Evolutionary conservation across 192 early-diverging fungal genomes (phyloP).

Genomic region (Glomus cerebriforme): DNA sequence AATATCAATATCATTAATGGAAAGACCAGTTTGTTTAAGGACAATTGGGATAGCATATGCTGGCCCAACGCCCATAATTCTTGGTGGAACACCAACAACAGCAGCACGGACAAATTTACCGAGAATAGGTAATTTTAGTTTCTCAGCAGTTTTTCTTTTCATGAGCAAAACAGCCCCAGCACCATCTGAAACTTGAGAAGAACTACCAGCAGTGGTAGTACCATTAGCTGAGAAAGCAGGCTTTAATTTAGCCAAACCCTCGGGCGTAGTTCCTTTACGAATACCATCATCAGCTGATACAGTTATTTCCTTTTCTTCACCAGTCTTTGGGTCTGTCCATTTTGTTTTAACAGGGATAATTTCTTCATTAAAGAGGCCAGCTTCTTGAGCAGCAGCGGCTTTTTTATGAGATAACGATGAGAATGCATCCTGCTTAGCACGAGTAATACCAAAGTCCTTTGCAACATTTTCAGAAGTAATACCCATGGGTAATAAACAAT

Average conservation of each 20-base stretch:
- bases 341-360: conserved; percentile 80
- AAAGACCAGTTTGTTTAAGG: conserved; percentile 77
- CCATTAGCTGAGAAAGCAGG: conserved; percentile 88
- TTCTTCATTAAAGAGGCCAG: conserved; percentile 89
- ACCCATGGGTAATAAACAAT: conserved; percentile 89
- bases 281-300: conserved; percentile 92
- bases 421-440: conserved; percentile 90
- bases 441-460: conserved; percentile 78
- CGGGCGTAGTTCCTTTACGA: conserved; percentile 77
- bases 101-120: conserved; percentile 88
- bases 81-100: conserved; percentile 88
- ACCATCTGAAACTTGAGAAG: conserved; percentile 98
- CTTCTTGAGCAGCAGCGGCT: conserved; percentile 85
- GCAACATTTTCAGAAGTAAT: conserved; percentile 98
- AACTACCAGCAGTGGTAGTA: conserved; percentile 90
- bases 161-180: conserved; percentile 95
- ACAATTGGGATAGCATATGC: conserved; percentile 92
- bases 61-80: conserved; percentile 97
- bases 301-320: conserved; percentile 68
- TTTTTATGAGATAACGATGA: conserved; percentile 82
- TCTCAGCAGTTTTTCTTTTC: conserved; percentile 89
- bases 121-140: conserved; percentile 79
- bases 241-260: conserved; percentile 78
- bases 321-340: conserved; percentile 74
- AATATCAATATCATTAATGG: conserved; percentile 78